Evolutionary conservation across 192 early-diverging fungal species (phyloP), one percentile per base, ranked within the genome.

Genomic region (Umbelopsis sp.): DNA sequence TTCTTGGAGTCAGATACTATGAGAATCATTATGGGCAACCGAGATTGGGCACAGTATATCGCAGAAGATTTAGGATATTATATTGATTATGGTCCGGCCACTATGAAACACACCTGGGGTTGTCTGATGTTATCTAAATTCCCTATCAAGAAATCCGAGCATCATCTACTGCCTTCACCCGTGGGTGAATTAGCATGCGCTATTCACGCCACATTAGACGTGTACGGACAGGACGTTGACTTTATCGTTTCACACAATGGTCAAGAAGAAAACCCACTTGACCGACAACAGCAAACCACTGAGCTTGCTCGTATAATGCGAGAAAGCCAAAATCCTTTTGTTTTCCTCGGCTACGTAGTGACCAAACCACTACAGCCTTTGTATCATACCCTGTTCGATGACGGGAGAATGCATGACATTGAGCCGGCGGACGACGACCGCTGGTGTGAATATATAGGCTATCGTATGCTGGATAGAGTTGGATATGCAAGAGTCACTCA

Each of bases 51-150:
- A 33, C 92, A 94, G 82, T 89, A 84, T 68, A 80, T 94, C 71
- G 84, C 85, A 49, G 92, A 94, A 71, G 88, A 91, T 71, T 83
- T 94, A 4, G 83, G 86, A 52, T 89, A 88, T 78, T 92, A 94
- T 71, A 79, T 89, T 18, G 92, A 94, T 80, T 94, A 91, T 77
- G 92, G 92, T 16, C 92, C 92, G 52, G 88, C 90, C n/a, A 89
- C 91, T 4, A 89, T 88, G 71, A 92, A 92, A 80, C 92, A 94
- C 78, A 94, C 92, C 22, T 94, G 92, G 92, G 92, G 92, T 6
- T 94, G 92, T 68, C 80, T 88, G 2, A 88, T 94, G 86, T 86
- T 94, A 64, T 94, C 92, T 20, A 92, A 92, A 74, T 94, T 92
- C 83, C 92, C 89, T n/a, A 94, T 94, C 67, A 74, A 85, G 70